Base-by-base conservation (phyloP, 1,139 yeast species). In the Yamadazyma songkhlaensis region DNA sequence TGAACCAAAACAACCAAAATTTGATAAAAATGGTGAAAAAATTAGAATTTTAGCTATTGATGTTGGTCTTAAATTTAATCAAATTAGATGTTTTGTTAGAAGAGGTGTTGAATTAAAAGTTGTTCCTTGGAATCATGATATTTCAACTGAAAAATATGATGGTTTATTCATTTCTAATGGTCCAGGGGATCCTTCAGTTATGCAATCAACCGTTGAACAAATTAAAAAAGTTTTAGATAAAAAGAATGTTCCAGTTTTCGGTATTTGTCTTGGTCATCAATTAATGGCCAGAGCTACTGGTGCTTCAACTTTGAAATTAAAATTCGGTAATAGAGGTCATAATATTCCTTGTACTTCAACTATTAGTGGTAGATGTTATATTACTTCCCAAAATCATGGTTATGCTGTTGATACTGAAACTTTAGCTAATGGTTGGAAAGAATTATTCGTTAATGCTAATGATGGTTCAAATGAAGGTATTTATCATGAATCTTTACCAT, bases 271-370 rank as follows among this genome's bases (percentile, higher is more conserved):
- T 54, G 99, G 99, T 64, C 99, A 94, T 67, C 99, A 94, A 73
- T 79, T 94, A 59, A 70, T 94, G 60, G 96, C 98, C 33, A 79
- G 95, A 67, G 97, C 99, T 39, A 68, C 92, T 42, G 99, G 98
- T 57, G 97, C 97, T 41, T 72, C 84, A 14, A 92, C 99, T 40
- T 55, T 79, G 57, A 94, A 94, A 67, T 73, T 94, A 72, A 90
- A 90, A 71, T 94, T 88, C 57, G 99, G 99, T 83, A 94, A 94
- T 77, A 90, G 99, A 77, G 99, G 97, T 59, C 99, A 94, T 72
- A 94, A 94, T 64, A 94, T 94, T 53, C 99, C 99, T 48, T 90
- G 96, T 73, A 88, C 97, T 42, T 87, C 95, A 39, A 74, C 92
- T 46, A 78, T 89, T 49, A 84, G 89, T 45, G 98, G 98, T 38